Evolutionary conservation across 2,329 filamentous ascomycete species (phyloP).

Genomic region (Alternaria consortialis): DNA sequence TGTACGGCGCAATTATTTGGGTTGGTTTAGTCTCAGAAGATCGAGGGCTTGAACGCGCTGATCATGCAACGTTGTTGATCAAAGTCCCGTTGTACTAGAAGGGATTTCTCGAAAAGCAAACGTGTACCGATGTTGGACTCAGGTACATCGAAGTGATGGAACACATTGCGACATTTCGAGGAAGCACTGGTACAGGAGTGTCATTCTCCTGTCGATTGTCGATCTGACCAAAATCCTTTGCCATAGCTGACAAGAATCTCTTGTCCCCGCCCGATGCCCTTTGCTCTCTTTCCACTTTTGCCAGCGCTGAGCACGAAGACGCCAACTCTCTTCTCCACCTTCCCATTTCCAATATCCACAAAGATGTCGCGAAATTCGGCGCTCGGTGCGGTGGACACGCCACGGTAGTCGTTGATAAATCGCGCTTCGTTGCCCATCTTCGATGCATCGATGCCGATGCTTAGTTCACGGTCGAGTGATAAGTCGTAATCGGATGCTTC

Average conservation of each 20-base stretch:
- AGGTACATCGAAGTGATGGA: background rate
- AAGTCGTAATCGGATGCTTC: slow-evolving; percentile 61
- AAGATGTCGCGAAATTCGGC: slow-evolving; percentile 56
- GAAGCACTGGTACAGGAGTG: background rate
- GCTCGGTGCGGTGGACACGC: slow-evolving; percentile 53
- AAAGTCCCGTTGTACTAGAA: background rate
- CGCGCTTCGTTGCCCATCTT: slow-evolving; percentile 61
- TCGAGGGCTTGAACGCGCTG: background rate
- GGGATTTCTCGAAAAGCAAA: background rate
- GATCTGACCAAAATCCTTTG: slow-evolving; percentile 60
- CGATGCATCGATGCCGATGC: slow-evolving; percentile 59
- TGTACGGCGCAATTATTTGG: background rate
- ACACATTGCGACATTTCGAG: background rate
- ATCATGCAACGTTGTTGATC: background rate
- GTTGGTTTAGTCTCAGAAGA: background rate
- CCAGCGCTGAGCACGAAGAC: slow-evolving; percentile 61
- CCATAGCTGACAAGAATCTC: slow-evolving; percentile 65
- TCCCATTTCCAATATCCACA: slow-evolving; percentile 48
- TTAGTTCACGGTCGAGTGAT: slow-evolving; percentile 59
- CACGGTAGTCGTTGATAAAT: slow-evolving; percentile 64
- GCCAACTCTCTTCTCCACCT: slow-evolving; percentile 58
- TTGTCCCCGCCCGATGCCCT: slow-evolving; percentile 58
- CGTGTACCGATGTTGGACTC: background rate
- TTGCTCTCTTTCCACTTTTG: slow-evolving; percentile 58
- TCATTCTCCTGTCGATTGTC: slow-evolving; percentile 27